A percentile compares a stretch with the other conserved stretches of the same genome.
Evolutionary conservation across 805 yeast genomes (phyloP).

Genomic region (Cyberlindnera nakhonratchasimensis): DNA sequence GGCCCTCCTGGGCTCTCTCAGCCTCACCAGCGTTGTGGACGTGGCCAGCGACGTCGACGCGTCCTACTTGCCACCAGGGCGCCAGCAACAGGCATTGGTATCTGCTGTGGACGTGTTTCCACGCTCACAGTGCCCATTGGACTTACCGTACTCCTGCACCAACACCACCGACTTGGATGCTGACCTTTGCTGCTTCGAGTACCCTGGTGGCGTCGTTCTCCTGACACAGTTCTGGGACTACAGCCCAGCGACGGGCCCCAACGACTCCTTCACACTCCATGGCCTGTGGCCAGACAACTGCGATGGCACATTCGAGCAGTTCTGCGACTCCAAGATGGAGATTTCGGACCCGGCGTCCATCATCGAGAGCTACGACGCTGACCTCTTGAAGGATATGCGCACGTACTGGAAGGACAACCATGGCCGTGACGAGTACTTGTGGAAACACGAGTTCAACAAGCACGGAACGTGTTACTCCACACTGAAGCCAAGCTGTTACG

Average conservation of each 20-base stretch:
- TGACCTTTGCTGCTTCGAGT: conserved; percentile 80
- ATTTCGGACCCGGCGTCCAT: conserved; percentile 45
- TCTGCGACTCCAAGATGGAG: conserved; percentile 60
- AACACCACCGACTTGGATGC: conserved; percentile 45
- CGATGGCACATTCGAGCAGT: conserved; percentile 76
- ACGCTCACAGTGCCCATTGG: conserved; percentile 45
- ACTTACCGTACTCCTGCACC: conserved; percentile 58
- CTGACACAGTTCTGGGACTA: conserved; percentile 95
- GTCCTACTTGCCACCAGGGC: no score
- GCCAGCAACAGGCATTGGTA: not conserved
- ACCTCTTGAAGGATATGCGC: conserved; percentile 54
- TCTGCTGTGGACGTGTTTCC: not conserved
- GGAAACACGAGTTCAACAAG: conserved; percentile 23
- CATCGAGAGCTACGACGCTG: conserved; percentile 31
- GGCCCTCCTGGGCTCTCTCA: conserved; percentile 2
- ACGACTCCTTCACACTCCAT: conserved; percentile 71
- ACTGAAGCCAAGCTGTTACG: conserved; percentile 18
- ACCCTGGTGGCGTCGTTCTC: conserved; percentile 80
- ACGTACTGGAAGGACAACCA: conserved; percentile 69
- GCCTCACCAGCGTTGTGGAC: not conserved
- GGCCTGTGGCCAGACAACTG: conserved; percentile 91
- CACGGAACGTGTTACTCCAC: conserved; percentile 23
- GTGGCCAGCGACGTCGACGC: not conserved
- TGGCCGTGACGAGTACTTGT: conserved; percentile 45
- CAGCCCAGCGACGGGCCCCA: conserved; percentile 67